Conservation (phyloP, 23 red algal species). For the Cyanidiococcus yangmingshanensis region DNA sequence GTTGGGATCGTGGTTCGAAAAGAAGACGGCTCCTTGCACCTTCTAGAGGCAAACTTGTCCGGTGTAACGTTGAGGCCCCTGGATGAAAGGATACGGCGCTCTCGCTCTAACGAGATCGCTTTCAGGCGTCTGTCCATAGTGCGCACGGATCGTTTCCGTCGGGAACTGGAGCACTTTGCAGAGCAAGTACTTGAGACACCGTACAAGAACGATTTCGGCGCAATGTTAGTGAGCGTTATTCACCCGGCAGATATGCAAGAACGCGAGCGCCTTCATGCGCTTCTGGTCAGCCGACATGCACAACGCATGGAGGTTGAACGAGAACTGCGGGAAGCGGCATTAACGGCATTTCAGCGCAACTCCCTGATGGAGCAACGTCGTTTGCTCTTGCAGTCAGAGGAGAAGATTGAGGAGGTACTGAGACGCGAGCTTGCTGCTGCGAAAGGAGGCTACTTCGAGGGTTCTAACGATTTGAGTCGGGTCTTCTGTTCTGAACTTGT, state of each 20-base stretch:
- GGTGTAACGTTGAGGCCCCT: slow-evolving; percentile 86
- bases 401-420: slow-evolving; percentile 46
- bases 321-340: slow-evolving; percentile 61
- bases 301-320: slow-evolving; percentile 60
- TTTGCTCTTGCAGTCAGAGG: slow-evolving; percentile 29
- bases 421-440: slow-evolving; percentile 27
- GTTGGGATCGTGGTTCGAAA: slow-evolving; percentile 80
- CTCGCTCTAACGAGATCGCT: slow-evolving; percentile 85
- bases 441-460: slow-evolving; percentile 28
- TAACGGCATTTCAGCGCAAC: slow-evolving; percentile 67
- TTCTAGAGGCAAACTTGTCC: slow-evolving; percentile 87
- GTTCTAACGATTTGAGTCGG: slow-evolving; percentile 53
- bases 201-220: slow-evolving; percentile 66
- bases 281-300: slow-evolving; percentile 67
- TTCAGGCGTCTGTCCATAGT: slow-evolving; percentile 70
- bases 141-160: slow-evolving; percentile 54
- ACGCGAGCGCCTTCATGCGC: slow-evolving; percentile 74
- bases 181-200: slow-evolving; percentile 70
- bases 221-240: slow-evolving; percentile 50
- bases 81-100: slow-evolving; percentile 57
- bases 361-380: slow-evolving; percentile 52
- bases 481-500: slow-evolving; percentile 99
- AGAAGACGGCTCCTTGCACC: slow-evolving; percentile 40
- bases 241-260: slow-evolving; percentile 87
- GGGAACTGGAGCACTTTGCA: slow-evolving; percentile 53